These are phyloP conservation scores for Papiliotrema fonsecae DNA, from an alignment of 1,284 basidiomycete species.

Conservation along the genomic window DNA sequence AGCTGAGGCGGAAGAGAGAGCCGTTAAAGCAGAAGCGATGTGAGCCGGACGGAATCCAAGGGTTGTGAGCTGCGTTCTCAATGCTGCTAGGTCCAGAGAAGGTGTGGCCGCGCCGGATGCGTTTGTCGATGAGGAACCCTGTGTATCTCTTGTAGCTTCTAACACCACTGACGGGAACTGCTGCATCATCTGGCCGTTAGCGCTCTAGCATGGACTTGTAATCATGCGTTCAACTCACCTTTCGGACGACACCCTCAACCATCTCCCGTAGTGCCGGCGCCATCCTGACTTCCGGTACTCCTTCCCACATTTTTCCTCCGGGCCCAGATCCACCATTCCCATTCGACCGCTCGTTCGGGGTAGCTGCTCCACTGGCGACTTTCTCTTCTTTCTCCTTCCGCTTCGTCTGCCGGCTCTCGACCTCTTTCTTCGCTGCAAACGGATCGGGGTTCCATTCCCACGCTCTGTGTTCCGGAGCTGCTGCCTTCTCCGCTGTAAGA, in stretches of 20 bases:
- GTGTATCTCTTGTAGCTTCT: conserved; percentile 42
- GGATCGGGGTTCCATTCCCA: conserved; percentile 87
- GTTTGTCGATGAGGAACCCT: conserved; percentile 21
- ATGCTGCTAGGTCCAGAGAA: conserved; percentile 26
- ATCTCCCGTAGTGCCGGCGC: conserved; percentile 67
- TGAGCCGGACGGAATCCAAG: conserved; percentile 50
- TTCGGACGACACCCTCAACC: conserved; percentile 77
- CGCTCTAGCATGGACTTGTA: neutral
- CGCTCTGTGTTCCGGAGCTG: conserved; percentile 61
- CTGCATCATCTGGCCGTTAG: conserved; percentile 43
- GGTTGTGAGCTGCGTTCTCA: conserved; percentile 40
- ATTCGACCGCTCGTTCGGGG: conserved; percentile 24
- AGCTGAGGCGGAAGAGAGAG: conserved; percentile 38
- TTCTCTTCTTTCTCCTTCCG: conserved; percentile 34
- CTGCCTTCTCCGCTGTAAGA: conserved; percentile 65
- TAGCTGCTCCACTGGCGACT: conserved; percentile 5
- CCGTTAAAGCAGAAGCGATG: conserved; percentile 40
- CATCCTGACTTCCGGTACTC: conserved; percentile 81
- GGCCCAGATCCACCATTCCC: conserved; percentile 7
- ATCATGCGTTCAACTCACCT: conserved; percentile 54
- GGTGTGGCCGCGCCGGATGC: conserved; percentile 30
- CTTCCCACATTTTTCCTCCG: conserved; percentile 55
- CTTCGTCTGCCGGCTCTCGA: conserved; percentile 61
- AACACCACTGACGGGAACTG: conserved; percentile 47
- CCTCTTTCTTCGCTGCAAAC: conserved; percentile 66